phyloP scores from a whole-genome alignment of 2,329 filamentous ascomycete species.

The Acarospora socialis region DNA sequence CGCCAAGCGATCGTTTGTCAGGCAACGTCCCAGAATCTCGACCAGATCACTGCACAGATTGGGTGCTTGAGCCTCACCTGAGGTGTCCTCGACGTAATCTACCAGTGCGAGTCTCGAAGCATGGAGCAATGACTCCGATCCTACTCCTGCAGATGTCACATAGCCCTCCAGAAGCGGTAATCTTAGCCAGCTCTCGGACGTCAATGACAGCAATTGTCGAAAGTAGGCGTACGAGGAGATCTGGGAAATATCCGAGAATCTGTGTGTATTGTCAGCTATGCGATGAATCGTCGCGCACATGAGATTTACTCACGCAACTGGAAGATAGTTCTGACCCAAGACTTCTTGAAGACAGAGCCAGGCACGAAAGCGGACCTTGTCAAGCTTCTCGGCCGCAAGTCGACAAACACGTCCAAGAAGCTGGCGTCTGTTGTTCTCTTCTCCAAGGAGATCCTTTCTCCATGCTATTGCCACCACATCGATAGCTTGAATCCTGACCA shows the following conservation, averaged over 20 bases:
- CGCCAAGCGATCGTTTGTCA: conserved; percentile 52
- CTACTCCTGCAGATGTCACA: conserved; percentile 30
- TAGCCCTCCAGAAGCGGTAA: conserved; percentile 28
- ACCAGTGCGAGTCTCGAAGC: conserved; percentile 28
- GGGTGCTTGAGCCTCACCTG: conserved; percentile 19
- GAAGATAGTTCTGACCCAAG: conserved; percentile 18
- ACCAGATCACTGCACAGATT: conserved; percentile 39
- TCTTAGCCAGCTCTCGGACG: conserved; percentile 24
- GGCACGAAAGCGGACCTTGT: conserved; percentile 56
- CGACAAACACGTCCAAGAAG: conserved; percentile 40
- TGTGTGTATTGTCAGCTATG: neutral
- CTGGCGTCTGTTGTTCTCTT: conserved; percentile 11
- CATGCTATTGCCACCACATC: conserved; percentile 39
- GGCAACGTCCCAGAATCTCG: conserved; percentile 38
- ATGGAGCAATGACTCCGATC: conserved; percentile 30
- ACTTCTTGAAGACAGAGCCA: conserved; percentile 29
- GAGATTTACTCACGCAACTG: conserved; percentile 6
- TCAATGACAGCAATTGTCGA: conserved; percentile 25
- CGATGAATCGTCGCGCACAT: neutral
- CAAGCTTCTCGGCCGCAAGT: conserved; percentile 75
- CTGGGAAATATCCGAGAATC: conserved; percentile 3
- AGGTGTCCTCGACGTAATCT: conserved; percentile 13
- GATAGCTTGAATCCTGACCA: conserved; percentile 68
- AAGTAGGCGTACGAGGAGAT: conserved; percentile 31
- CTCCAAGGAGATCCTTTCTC: conserved; percentile 10